Evolutionary conservation across 108 stramenopile species (phyloP), one percentile per base, ranked within the genome.

Genomic region (Fragilaria crotonensis): DNA sequence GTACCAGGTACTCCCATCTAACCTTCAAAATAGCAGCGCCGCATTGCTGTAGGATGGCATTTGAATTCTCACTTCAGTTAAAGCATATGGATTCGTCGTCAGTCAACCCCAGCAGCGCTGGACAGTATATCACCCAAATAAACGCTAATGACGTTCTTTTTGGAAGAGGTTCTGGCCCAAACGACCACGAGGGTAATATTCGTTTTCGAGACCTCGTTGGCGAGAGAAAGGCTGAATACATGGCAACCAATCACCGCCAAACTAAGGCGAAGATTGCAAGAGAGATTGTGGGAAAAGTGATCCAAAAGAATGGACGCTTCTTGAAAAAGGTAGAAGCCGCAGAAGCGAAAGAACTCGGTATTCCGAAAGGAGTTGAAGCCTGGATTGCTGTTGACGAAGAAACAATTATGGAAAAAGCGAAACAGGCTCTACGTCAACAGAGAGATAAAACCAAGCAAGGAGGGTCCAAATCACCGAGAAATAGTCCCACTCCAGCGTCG

Each of bases 171-270:
- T 81, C 79, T 32, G 77, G 68, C 21, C 83, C 84, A 4, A 90
- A 90, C 46, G 70, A 72, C 55, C 84, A 83, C 56, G 80, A 76
- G 45, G 89, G 89, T 17, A 90, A 90, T 63, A 78, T 86, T 26
- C 50, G 57, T 18, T 90, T 90, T 53, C 84, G 89, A 28, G 54
- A 75, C 23, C 21, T 77, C 30, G 76, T 82, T 0, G 31, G 63
- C 4, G 58, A 70, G 25, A 65, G 76, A 4, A 76, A 82, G 44
- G 59, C 25, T 0, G 73, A 77, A 36, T 82, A 82, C 63, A 60
- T 77, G 55, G 62, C 72, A 0, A 77, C 80, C 2, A 76, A 68
- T 60, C 72, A 74, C 28, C 69, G 76, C 5, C 68, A 76, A 48
- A 71, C 72, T 27, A 90, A 85, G 69, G 79, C 85, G 4, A 70